Conservation (phyloP, 208 protist species). For the Acanthamoeba triangularis region DNA sequence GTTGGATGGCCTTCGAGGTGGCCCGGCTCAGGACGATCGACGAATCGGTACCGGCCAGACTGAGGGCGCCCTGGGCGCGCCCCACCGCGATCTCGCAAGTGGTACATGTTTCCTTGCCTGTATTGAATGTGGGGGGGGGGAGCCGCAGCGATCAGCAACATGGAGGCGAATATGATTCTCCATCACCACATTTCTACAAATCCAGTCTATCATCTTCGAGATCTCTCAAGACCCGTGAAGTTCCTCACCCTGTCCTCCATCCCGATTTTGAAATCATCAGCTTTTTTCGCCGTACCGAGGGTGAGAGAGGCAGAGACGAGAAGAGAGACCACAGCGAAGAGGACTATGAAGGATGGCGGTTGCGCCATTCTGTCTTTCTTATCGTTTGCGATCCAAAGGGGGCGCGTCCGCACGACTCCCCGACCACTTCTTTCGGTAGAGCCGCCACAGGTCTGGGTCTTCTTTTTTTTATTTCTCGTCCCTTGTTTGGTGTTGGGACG, state of each 20-base stretch:
- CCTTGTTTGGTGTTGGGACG: not conserved
- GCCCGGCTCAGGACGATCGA: not conserved
- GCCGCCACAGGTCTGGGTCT: too few species aligned
- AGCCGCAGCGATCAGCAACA: not conserved
- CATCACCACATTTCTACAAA: too few species aligned
- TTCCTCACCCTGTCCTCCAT: too few species aligned
- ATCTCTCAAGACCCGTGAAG: not conserved
- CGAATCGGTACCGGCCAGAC: not conserved
- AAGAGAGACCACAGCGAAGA: not conserved
- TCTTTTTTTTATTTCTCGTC: not conserved
- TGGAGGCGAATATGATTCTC: not conserved
- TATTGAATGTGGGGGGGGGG: not conserved
- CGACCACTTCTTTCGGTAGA: not conserved
- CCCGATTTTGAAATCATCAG: too few species aligned
- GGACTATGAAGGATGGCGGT: not conserved
- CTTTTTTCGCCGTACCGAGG: too few species aligned
- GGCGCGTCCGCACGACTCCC: too few species aligned
- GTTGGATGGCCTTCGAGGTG: not conserved
- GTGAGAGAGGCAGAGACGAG: not conserved
- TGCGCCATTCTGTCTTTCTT: too few species aligned
- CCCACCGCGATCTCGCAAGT: not conserved
- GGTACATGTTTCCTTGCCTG: not conserved
- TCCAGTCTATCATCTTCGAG: too few species aligned
- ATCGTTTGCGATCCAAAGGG: too few species aligned
- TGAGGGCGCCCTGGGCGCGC: not conserved